Percentiles rank a stretch among this genome's conserved stretches.
Conservation (phyloP, 805 yeast species). For the Saccharomycopsis fibuligera region DNA sequence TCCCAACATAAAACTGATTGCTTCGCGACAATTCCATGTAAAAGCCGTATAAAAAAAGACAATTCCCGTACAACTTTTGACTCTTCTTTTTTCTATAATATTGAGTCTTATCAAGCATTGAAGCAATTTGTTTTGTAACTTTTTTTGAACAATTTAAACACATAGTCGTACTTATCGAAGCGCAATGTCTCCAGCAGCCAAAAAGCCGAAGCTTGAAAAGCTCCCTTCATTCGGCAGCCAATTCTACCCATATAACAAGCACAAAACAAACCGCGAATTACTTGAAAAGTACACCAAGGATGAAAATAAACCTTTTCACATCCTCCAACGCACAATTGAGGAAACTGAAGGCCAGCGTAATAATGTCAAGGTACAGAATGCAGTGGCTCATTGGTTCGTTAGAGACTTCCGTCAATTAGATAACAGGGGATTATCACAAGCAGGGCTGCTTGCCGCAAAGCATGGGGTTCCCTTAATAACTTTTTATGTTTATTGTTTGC, state of each 20-base stretch:
- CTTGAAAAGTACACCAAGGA: constrained; percentile 33
- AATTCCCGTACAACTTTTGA: too few relatives aligned
- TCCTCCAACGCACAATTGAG: not conserved
- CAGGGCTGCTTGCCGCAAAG: not conserved
- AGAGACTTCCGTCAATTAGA: constrained; percentile 7
- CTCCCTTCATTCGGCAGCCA: not conserved
- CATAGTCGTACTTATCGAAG: too few relatives aligned
- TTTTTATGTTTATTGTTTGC: constrained; percentile 10
- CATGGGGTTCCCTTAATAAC: not conserved
- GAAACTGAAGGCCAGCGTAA: not conserved
- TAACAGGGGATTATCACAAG: constrained; percentile 5
- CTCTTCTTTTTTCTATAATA: too few relatives aligned
- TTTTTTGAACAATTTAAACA: too few relatives aligned
- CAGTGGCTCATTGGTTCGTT: constrained; percentile 8
- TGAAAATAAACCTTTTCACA: constrained; percentile 6
- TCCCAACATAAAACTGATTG: too few relatives aligned
- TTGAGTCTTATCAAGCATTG: too few relatives aligned
- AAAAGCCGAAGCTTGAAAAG: not conserved
- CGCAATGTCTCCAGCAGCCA: not conserved
- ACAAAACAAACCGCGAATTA: constrained; percentile 32
- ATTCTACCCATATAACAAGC: not conserved
- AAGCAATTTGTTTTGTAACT: too few relatives aligned
- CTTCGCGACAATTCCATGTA: too few relatives aligned
- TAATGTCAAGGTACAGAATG: not conserved
- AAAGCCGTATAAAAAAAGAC: too few relatives aligned